Evolutionary conservation across 306 rosid genomes (phyloP).

Genomic region (Neltuma alba): DNA sequence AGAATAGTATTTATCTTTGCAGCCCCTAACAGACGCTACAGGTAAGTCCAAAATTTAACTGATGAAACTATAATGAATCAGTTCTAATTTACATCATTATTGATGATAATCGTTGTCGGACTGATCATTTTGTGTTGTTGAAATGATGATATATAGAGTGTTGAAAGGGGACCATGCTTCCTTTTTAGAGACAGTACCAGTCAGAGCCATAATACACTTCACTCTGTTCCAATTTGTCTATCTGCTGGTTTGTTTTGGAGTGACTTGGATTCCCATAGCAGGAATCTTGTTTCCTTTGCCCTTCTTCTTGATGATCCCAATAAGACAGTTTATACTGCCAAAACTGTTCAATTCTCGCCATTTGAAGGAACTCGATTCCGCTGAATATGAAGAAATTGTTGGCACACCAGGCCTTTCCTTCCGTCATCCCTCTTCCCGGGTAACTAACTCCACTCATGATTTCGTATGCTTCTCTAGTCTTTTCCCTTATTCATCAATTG

Average conservation of each 20-base stretch:
- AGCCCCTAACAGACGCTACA: constrained; percentile 66
- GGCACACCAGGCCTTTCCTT: constrained; percentile 43
- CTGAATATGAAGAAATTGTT: constrained; percentile 63
- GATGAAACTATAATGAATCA: no score
- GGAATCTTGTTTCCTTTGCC: constrained; percentile 72
- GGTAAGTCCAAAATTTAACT: no score
- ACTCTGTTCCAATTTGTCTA: constrained; percentile 60
- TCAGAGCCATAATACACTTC: constrained; percentile 48
- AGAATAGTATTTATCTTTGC: constrained; percentile 69
- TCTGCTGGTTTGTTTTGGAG: constrained; percentile 48
- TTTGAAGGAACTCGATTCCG: constrained; percentile 65
- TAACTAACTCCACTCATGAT: constrained; percentile 41
- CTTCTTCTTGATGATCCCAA: constrained; percentile 54
- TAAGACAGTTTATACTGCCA: constrained; percentile 63
- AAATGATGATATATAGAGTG: no score
- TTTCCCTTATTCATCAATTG: no score
- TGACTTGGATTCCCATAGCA: constrained; percentile 64
- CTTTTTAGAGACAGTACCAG: constrained; percentile 65
- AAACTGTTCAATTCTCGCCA: constrained; percentile 44
- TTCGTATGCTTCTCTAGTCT: no score
- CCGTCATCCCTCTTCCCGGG: constrained; percentile 43
- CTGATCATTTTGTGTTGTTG: no score
- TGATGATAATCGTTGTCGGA: no score
- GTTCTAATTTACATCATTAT: no score
- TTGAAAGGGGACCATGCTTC: constrained; percentile 55